phyloP scores from a whole-genome alignment of 441 rosid genomes.

The Jatropha multifida region DNA sequence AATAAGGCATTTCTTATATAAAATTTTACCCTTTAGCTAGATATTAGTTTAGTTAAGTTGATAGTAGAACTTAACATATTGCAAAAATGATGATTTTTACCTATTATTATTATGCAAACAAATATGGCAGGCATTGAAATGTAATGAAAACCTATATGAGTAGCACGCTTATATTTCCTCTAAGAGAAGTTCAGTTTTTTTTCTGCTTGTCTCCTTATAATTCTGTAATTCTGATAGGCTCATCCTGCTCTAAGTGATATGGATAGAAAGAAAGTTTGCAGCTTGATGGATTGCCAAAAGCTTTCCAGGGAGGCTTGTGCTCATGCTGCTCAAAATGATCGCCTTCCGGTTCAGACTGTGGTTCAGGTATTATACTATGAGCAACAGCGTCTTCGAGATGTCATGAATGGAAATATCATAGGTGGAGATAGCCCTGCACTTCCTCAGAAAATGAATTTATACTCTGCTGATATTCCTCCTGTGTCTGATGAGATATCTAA shows the following conservation, averaged over 20 bases:
- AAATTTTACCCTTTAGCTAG: neutral
- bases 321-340: slow-evolving; percentile 91
- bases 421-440: slow-evolving; percentile 42
- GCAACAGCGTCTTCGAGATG: slow-evolving; percentile 86
- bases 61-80: neutral
- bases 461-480: slow-evolving; percentile 43
- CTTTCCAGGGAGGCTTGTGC: slow-evolving; percentile 94
- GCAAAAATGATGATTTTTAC: neutral
- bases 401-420: slow-evolving; percentile 42
- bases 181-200: slow-evolving; percentile 1
- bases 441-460: slow-evolving; percentile 31
- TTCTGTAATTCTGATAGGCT: slow-evolving; percentile 52
- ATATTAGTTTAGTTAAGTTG: neutral
- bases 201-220: neutral
- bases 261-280: slow-evolving; percentile 88
- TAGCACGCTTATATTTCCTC: slow-evolving; percentile 1
- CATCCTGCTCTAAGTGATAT: slow-evolving; percentile 84
- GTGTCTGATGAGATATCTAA: slow-evolving; percentile 58
- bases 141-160: neutral
- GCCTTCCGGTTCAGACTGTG: slow-evolving; percentile 87
- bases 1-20: neutral
- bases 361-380: slow-evolving; percentile 93
- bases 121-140: neutral
- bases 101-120: neutral
- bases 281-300: slow-evolving; percentile 76